These are phyloP conservation scores for Musa itinerans DNA, from an alignment of 176 grass and related monocot genomes.

Conservation along the genomic window DNA sequence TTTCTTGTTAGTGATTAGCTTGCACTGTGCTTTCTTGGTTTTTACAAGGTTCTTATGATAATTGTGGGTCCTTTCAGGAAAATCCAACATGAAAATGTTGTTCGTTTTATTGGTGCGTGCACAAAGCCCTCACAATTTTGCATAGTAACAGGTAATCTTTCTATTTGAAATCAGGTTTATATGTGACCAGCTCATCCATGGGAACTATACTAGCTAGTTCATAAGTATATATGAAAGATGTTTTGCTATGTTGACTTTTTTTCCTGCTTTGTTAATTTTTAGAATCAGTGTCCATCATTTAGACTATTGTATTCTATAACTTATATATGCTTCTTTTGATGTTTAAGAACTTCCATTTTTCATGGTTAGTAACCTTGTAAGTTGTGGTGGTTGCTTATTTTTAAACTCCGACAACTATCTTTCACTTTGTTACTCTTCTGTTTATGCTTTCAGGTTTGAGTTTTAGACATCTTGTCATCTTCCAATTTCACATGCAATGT, in stretches of 20 bases:
- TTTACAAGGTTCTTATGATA: conserved; percentile 18
- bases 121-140: conserved; percentile 82
- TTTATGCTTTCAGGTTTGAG: no score
- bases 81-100: conserved; percentile 92
- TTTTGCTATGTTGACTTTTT: background rate
- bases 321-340: background rate
- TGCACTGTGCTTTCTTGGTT: background rate
- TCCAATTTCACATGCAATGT: no score
- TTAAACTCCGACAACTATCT: background rate
- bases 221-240: background rate
- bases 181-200: background rate
- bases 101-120: conserved; percentile 92
- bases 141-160: conserved; percentile 78
- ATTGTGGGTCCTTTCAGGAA: conserved; percentile 53
- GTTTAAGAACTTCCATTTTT: no score
- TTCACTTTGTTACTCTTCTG: background rate
- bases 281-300: background rate
- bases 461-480: no score
- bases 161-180: background rate
- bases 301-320: background rate
- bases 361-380: no score
- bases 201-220: background rate
- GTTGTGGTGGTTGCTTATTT: no score
- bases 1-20: background rate
- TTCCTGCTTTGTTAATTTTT: background rate